Evolutionary conservation across 106 monocot species (phyloP).

Genomic region (Platanthera zijinensis): DNA sequence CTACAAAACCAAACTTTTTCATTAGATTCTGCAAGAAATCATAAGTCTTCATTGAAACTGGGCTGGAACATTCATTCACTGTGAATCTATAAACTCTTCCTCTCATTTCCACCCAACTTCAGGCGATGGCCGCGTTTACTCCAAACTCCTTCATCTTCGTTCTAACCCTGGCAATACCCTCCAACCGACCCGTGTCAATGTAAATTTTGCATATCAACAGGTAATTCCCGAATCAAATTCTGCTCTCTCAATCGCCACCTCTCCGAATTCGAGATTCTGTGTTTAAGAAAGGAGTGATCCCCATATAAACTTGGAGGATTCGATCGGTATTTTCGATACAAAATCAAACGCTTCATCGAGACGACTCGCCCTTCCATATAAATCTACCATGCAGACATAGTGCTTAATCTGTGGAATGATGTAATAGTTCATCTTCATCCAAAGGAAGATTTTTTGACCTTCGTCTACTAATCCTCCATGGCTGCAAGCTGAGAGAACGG

Average conservation of each 20-base stretch:
- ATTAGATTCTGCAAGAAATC: constrained; percentile 17
- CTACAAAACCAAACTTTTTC: constrained; percentile 19
- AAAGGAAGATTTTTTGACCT: constrained; percentile 23
- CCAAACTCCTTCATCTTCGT: constrained; percentile 29
- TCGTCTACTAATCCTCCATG: constrained; percentile 38
- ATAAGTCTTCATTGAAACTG: constrained; percentile 16
- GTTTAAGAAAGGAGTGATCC: constrained; percentile 38
- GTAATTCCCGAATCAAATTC: constrained; percentile 29
- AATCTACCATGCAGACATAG: constrained; percentile 42
- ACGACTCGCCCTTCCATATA: constrained; percentile 29
- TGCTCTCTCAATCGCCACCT: constrained; percentile 28
- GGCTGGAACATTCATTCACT: constrained; percentile 17
- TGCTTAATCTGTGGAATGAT: constrained; percentile 35
- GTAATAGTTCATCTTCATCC: constrained; percentile 21
- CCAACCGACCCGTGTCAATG: constrained; percentile 24
- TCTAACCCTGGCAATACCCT: constrained; percentile 30
- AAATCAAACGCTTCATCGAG: constrained; percentile 30
- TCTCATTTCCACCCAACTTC: constrained; percentile 42
- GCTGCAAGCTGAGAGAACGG: constrained; percentile 40
- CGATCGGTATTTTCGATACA: constrained; percentile 26
- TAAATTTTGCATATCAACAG: constrained; percentile 29
- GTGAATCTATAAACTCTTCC: constrained; percentile 30
- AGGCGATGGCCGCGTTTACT: constrained; percentile 23
- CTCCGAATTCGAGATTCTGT: constrained; percentile 36
- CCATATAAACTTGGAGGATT: constrained; percentile 37